Base-by-base conservation (phyloP, 148 eudicot genomes). In the Dysphania ambrosioides region DNA sequence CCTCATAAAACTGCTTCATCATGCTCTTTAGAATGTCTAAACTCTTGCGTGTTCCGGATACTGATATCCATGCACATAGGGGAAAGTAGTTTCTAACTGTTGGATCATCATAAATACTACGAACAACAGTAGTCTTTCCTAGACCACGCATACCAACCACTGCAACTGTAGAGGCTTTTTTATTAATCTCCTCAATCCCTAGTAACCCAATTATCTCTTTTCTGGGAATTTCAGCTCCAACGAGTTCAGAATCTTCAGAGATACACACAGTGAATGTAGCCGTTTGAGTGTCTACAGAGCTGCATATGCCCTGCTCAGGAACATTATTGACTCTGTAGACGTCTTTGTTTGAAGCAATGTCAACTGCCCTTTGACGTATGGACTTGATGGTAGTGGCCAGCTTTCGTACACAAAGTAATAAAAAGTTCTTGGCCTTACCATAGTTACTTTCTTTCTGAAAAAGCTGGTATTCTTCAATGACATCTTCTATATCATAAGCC, bases 101-200 rank as follows among this genome's bases (percentile, higher is more conserved):
- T 4, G 23, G 3, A 18, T 80, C 82, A 41, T 75, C 67, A 41
- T 71, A 80, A 38, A 75, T 57, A 26, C 64, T 75, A 8, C 70
- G 38, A 7, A 75, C 71, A 30, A 75, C 15, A 3, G 79, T 71
- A 8, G 82, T 75, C 71, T 80, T 80, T 65, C 82, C 82, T 1
- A 80, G 75, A 23, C 82, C 82, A 15, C 82, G 59, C 82, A 70
- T 80, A 7, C 82, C 82, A 19, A 80, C 32, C 27, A 75, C 82
- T 26, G 71, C 71, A 40, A 75, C 16, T 0, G 57, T 66, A 6
- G 78, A 64, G 8, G n/a, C n/a, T n/a, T n/a, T n/a, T n/a, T n/a
- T n/a, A n/a, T n/a, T n/a, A 32, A 19, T 13, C 49, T 24, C 15
- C 2, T 23, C 0, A 19, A 77, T 38, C 0, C 23, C 57, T 10